Conservation (phyloP, 768 basidiomycete species). For the Leccinum fibrillosum region DNA sequence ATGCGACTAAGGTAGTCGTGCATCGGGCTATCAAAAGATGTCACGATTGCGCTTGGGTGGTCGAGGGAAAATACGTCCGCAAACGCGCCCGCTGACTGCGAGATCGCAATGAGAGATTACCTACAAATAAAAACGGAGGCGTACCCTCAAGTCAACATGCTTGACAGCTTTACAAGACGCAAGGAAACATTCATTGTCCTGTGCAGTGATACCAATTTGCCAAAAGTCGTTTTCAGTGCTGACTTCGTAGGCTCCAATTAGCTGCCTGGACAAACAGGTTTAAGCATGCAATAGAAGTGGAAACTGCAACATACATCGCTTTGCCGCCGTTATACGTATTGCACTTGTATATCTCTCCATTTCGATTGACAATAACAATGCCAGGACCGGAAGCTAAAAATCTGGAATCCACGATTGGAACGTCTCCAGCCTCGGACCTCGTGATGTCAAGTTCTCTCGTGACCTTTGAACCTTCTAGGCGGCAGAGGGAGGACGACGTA, state of each 20-base stretch:
- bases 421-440: slow-evolving; percentile 39
- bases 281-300: not conserved
- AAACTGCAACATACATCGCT: slow-evolving; percentile 37
- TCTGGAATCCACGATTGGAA: slow-evolving; percentile 47
- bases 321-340: slow-evolving; percentile 35
- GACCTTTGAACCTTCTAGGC: slow-evolving; percentile 24
- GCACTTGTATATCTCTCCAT: slow-evolving; percentile 51
- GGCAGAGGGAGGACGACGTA: slow-evolving; percentile 40
- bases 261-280: slow-evolving; percentile 18
- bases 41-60: slow-evolving; percentile 41
- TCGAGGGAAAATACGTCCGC: slow-evolving; percentile 36
- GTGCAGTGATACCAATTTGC: slow-evolving; percentile 43
- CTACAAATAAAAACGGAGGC: slow-evolving; percentile 9
- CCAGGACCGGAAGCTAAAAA: slow-evolving; percentile 32
- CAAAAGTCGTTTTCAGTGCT: slow-evolving; percentile 41
- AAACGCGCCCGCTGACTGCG: slow-evolving; percentile 29
- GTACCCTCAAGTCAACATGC: slow-evolving; percentile 58
- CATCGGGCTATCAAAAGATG: slow-evolving; percentile 47
- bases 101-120: slow-evolving; percentile 5
- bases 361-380: slow-evolving; percentile 45
- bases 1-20: slow-evolving; percentile 48
- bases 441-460: slow-evolving; percentile 37
- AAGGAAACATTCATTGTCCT: slow-evolving; percentile 41
- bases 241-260: slow-evolving; percentile 10
- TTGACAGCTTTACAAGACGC: slow-evolving; percentile 43